Conservation (phyloP, 441 rosid species). For the Arabidopsis lyrata region DNA sequence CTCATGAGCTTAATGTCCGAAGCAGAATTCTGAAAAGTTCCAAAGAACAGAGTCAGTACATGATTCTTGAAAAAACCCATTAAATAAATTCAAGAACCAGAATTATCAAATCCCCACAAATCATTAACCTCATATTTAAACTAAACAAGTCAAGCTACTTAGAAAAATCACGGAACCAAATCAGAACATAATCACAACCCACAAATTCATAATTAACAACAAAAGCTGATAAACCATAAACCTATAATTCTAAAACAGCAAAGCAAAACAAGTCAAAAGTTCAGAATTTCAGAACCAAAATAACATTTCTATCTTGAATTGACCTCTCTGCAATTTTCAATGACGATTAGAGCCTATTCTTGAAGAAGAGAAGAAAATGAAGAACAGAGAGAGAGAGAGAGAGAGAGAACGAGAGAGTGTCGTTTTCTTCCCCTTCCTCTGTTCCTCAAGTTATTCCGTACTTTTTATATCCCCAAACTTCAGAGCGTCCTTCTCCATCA, state of each 20-base stretch:
- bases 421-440: constrained; percentile 33
- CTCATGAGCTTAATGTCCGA: constrained; percentile 28
- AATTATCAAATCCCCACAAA: background rate
- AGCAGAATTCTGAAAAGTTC: constrained; percentile 18
- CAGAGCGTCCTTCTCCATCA: constrained; percentile 6
- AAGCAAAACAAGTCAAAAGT: background rate
- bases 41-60: constrained; percentile 27
- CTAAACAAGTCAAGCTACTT: background rate
- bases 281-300: background rate
- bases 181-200: background rate
- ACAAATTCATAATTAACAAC: background rate
- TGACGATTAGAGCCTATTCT: constrained; percentile 1
- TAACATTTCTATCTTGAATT: background rate
- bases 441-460: constrained; percentile 30
- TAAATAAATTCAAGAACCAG: background rate
- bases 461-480: background rate
- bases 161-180: background rate
- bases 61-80: background rate
- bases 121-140: background rate
- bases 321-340: constrained; percentile 16
- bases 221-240: background rate
- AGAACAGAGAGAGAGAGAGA: background rate
- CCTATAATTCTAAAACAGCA: background rate
- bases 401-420: constrained; percentile 18
- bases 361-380: constrained; percentile 3